phyloP scores from a whole-genome alignment of 1,139 yeast species.

The Meyerozyma guilliermondii region DNA sequence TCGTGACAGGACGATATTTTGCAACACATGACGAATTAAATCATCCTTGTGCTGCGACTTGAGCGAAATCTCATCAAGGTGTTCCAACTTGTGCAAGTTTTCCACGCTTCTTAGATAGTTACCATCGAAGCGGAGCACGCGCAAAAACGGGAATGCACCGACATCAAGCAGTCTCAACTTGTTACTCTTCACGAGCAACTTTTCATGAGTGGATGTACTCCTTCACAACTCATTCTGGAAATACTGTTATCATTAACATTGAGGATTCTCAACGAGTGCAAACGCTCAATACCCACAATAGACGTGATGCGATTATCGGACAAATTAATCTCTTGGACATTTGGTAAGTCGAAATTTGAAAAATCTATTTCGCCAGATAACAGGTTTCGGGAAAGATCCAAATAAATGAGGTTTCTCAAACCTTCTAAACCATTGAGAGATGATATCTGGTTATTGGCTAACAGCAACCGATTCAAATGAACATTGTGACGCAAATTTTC shows the following conservation, averaged over 20 bases:
- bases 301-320: constrained; percentile 35
- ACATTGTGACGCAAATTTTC: constrained; percentile 27
- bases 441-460: constrained; percentile 27
- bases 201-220: constrained; percentile 32
- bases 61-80: constrained; percentile 40
- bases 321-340: constrained; percentile 41
- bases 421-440: constrained; percentile 34
- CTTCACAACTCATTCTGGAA: constrained; percentile 16
- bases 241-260: constrained; percentile 42
- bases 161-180: constrained; percentile 27
- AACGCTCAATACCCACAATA: constrained; percentile 30
- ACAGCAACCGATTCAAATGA: constrained; percentile 32
- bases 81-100: constrained; percentile 26
- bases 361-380: constrained; percentile 38
- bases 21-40: constrained; percentile 17
- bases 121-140: constrained; percentile 46
- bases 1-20: constrained; percentile 17
- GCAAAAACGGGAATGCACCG: constrained; percentile 28
- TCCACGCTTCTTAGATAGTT: constrained; percentile 24
- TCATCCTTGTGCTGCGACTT: constrained; percentile 25
- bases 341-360: constrained; percentile 25
- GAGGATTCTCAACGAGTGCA: constrained; percentile 33
- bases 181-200: constrained; percentile 40
- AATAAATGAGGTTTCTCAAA: constrained; percentile 33
- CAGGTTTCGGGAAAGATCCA: constrained; percentile 41